Base-by-base conservation (phyloP, 2,329 filamentous ascomycete species). In the Trichophyton benhamiae region DNA sequence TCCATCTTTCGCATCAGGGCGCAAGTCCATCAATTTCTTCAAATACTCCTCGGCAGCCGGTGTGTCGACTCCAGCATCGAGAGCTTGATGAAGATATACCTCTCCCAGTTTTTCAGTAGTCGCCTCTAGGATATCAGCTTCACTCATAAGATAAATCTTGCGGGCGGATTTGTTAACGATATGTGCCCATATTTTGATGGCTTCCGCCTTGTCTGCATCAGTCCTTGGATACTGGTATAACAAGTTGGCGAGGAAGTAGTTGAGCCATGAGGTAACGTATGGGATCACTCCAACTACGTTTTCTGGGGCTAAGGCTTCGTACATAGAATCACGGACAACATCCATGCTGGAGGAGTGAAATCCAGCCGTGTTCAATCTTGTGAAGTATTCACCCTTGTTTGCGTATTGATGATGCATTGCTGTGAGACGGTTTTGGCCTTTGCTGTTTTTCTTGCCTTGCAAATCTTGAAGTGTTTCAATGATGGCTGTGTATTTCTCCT, bases 391-490 rank as follows among this genome's bases (percentile, higher is more conserved):
- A 1, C 22, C n/a, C 22, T 59, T 49, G 22, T 46, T 17, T 15
- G 63, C 58, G n/a, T 60, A 60, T 36, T 65, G 44, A 33, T 63
- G 60, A 27, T 55, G 42, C 63, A 63, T 59, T 9, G 60, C 62
- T 17, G 60, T 55, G 17, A 63, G 48, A 11, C 63, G 60, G n/a
- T 25, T 63, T 41, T 62, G 27, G 27, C 62, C 62, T 9, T 63
- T 20, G 11, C 33, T 36, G 44, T 62, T 53, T 53, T 59, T 53
- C n/a, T 64, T 57, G 9, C 11, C 46, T n/a, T 33, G 42, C 57
- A 68, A 57, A 3, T 57, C 60, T 33, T 68, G 62, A 6, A 68
- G 57, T 48, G 63, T 63, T 48, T 62, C 59, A 22, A 66, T 60
- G 3, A 68, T 60, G 17, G 64, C 63, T 9, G 61, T 27, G 22